Evolutionary conservation across 495 filamentous ascomycete genomes (phyloP).

Genomic region (Evansstolkia leycettana): DNA sequence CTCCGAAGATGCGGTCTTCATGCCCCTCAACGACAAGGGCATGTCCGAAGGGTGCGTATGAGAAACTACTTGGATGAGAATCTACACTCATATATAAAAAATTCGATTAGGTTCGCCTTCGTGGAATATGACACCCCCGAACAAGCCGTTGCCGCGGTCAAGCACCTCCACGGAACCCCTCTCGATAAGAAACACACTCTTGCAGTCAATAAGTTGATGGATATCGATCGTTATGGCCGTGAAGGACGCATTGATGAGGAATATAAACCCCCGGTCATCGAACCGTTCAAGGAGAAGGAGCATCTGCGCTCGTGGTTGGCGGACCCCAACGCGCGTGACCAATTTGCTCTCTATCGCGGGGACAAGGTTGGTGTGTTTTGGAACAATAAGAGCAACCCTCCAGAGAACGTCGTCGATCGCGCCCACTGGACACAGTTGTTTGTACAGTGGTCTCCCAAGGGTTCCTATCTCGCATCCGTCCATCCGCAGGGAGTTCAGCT

Average conservation of each 20-base stretch:
- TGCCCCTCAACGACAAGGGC: constrained; percentile 76
- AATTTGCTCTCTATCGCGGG: constrained; percentile 81
- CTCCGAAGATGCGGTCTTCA: constrained; percentile 76
- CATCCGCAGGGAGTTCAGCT: constrained; percentile 92
- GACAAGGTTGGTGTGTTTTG: constrained; percentile 91
- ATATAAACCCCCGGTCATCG: constrained; percentile 64
- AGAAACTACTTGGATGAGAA: background rate
- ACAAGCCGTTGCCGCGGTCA: constrained; percentile 78
- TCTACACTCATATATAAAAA: constrained; percentile 2
- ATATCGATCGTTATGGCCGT: constrained; percentile 89
- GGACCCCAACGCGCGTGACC: constrained; percentile 77
- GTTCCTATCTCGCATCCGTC: constrained; percentile 87
- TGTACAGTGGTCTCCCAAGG: constrained; percentile 92
- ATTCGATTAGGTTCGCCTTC: constrained; percentile 67
- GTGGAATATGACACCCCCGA: constrained; percentile 91
- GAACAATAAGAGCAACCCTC: constrained; percentile 89
- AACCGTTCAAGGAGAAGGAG: constrained; percentile 79
- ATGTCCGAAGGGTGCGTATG: constrained; percentile 67
- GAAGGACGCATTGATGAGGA: constrained; percentile 88
- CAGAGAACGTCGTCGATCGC: constrained; percentile 81
- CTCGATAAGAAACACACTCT: constrained; percentile 95
- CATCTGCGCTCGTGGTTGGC: constrained; percentile 88
- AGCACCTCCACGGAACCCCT: constrained; percentile 66
- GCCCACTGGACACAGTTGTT: constrained; percentile 95
- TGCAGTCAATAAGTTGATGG: constrained; percentile 92